A percentile compares a stretch with the other conserved stretches of the same genome.
These are phyloP conservation scores for Puccinia polysora DNA, from an alignment of 1,284 basidiomycete species.

Conservation along the genomic window DNA sequence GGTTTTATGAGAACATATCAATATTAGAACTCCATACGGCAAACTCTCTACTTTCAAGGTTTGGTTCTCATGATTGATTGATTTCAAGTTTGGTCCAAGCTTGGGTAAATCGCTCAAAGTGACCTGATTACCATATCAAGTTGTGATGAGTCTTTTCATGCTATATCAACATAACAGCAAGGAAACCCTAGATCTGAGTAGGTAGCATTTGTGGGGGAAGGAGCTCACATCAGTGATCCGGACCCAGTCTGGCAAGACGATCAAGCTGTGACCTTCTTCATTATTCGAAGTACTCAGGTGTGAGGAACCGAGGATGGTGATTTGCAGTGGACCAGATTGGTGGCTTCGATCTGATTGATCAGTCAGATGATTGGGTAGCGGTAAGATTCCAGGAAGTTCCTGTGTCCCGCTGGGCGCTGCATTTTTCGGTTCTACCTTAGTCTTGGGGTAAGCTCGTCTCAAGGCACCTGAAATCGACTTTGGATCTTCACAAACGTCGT, in stretches of 20 bases:
- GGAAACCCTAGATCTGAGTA: not conserved
- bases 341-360: not conserved
- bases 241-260: constrained; percentile 18
- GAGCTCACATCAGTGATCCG: not conserved
- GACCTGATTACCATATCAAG: not conserved
- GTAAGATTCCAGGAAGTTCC: constrained; percentile 12
- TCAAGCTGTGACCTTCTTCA: constrained; percentile 7
- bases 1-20: constrained; percentile 31
- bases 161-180: not conserved
- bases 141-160: not conserved
- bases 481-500: constrained; percentile 2
- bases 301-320: constrained; percentile 12
- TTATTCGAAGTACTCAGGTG: constrained; percentile 6
- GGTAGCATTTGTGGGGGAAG: not conserved
- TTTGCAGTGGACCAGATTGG: not conserved
- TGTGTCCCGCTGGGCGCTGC: too few relatives aligned
- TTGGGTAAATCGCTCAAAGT: constrained; percentile 11
- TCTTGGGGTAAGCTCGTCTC: constrained; percentile 1
- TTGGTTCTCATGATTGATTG: too few relatives aligned
- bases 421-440: not conserved
- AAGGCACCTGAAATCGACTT: not conserved
- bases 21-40: constrained; percentile 16
- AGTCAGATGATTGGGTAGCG: not conserved
- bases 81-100: not conserved
- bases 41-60: not conserved